These are phyloP conservation scores for Naganishia sp. DNA, from an alignment of 1,284 basidiomycete species.

Conservation along the genomic window DNA sequence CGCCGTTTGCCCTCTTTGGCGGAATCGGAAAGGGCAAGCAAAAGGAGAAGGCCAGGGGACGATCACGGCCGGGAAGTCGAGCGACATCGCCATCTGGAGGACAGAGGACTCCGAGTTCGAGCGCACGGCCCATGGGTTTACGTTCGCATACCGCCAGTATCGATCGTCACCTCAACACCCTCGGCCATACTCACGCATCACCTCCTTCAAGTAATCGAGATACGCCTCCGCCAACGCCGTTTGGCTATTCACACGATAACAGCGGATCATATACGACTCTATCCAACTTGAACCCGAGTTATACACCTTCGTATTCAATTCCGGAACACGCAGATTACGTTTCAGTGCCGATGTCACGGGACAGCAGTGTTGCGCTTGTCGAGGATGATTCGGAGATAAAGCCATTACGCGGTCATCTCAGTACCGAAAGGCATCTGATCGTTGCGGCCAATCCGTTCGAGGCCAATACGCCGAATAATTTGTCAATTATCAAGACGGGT, in stretches of 20 bases:
- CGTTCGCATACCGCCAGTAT: constrained; percentile 17
- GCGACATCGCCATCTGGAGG: constrained; percentile 28
- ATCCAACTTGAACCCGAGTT: constrained; percentile 24
- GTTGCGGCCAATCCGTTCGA: constrained; percentile 48
- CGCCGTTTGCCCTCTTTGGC: constrained; percentile 29
- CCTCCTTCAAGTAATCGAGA: not conserved
- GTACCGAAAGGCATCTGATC: constrained; percentile 41
- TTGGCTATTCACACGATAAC: constrained; percentile 23
- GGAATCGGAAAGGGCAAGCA: constrained; percentile 33
- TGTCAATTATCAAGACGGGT: constrained; percentile 49
- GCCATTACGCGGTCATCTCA: constrained; percentile 46
- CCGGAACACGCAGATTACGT: constrained; percentile 27
- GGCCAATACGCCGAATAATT: constrained; percentile 32
- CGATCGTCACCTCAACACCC: constrained; percentile 15
- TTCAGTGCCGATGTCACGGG: constrained; percentile 25
- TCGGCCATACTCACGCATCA: not conserved
- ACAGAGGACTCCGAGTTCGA: constrained; percentile 25
- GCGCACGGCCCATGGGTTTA: not conserved
- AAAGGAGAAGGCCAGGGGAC: constrained; percentile 22
- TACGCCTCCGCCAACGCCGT: constrained; percentile 21
- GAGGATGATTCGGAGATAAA: constrained; percentile 30
- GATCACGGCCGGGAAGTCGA: constrained; percentile 30
- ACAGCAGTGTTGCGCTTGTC: constrained; percentile 6
- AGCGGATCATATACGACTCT: constrained; percentile 18
- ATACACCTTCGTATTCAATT: constrained; percentile 18